A percentile compares a stretch with the other conserved stretches of the same genome.
Evolutionary conservation across 2,329 filamentous ascomycete species (phyloP).

Genomic region (Nothopassalora personata): DNA sequence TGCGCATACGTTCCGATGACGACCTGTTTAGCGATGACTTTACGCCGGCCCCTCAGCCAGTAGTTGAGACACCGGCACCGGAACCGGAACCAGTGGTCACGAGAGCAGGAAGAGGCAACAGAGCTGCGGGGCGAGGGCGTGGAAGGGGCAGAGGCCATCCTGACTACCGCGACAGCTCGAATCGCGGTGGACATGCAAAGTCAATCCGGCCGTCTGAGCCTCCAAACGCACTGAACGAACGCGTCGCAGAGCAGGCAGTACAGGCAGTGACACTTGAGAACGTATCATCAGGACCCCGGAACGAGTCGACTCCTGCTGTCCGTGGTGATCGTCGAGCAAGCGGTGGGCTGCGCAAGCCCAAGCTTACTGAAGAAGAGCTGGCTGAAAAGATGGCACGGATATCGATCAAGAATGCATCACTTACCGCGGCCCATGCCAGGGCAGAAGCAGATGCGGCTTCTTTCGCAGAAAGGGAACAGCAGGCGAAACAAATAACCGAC

Average conservation of each 20-base stretch:
- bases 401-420: constrained; percentile 55
- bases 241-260: constrained; percentile 3
- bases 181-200: neutral
- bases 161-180: constrained; percentile 10
- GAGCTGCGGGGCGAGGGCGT: constrained; percentile 15
- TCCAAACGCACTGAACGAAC: neutral
- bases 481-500: constrained; percentile 48
- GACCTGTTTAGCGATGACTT: constrained; percentile 50
- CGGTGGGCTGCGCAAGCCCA: constrained; percentile 43
- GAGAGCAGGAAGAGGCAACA: constrained; percentile 16
- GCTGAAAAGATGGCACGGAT: constrained; percentile 57
- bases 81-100: constrained; percentile 11
- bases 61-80: constrained; percentile 23
- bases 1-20: constrained; percentile 47
- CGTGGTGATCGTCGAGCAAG: constrained; percentile 34
- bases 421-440: constrained; percentile 56
- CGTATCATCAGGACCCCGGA: constrained; percentile 21
- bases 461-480: constrained; percentile 59
- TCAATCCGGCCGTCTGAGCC: neutral
- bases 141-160: constrained; percentile 20
- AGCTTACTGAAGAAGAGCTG: constrained; percentile 61
- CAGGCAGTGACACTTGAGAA: constrained; percentile 19
- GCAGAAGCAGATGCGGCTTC: constrained; percentile 64
- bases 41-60: constrained; percentile 41
- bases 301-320: constrained; percentile 25